phyloP scores from a whole-genome alignment of 768 basidiomycete species.

The Termitomyces sp. region DNA sequence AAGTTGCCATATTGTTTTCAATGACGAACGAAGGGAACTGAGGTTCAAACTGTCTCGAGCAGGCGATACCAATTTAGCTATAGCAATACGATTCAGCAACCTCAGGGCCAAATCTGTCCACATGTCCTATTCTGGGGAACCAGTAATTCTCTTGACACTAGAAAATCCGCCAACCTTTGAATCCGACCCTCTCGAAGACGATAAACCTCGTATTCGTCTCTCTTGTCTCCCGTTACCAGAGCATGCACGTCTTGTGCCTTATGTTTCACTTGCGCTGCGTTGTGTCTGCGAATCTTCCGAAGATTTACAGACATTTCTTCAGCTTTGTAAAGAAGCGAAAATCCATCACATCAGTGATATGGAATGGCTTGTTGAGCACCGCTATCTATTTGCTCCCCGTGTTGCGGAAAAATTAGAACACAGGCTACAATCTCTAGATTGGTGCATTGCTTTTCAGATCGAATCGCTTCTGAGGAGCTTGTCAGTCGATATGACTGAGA shows the following conservation, averaged over 20 bases:
- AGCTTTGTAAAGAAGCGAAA: slow-evolving; percentile 31
- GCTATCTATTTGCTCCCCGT: slow-evolving; percentile 36
- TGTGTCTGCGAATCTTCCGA: slow-evolving; percentile 32
- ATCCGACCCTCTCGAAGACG: slow-evolving; percentile 1
- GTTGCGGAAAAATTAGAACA: slow-evolving; percentile 23
- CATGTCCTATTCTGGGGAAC: slow-evolving; percentile 22
- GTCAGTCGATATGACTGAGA: slow-evolving; percentile 44
- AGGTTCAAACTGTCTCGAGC: slow-evolving; percentile 26
- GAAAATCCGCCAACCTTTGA: slow-evolving; percentile 36
- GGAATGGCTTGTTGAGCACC: slow-evolving; percentile 32
- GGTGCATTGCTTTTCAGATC: slow-evolving; percentile 57
- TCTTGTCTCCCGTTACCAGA: slow-evolving; percentile 31
- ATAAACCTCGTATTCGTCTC: slow-evolving; percentile 26
- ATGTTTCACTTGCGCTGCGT: slow-evolving; percentile 45
- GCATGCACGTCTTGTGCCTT: slow-evolving; percentile 43
- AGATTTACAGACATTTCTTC: slow-evolving; percentile 32
- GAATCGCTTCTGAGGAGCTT: slow-evolving; percentile 35
- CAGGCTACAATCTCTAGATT: slow-evolving; percentile 32
- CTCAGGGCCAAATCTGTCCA: slow-evolving; percentile 34
- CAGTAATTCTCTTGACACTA: slow-evolving; percentile 38
- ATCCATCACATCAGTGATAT: slow-evolving; percentile 27
- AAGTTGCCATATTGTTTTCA: slow-evolving; percentile 28
- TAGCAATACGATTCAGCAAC: slow-evolving; percentile 39
- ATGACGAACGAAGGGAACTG: slow-evolving; percentile 41
- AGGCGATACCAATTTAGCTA: slow-evolving; percentile 20